phyloP scores from a whole-genome alignment of 148 eudicot genomes.

The Camellia japonica region DNA sequence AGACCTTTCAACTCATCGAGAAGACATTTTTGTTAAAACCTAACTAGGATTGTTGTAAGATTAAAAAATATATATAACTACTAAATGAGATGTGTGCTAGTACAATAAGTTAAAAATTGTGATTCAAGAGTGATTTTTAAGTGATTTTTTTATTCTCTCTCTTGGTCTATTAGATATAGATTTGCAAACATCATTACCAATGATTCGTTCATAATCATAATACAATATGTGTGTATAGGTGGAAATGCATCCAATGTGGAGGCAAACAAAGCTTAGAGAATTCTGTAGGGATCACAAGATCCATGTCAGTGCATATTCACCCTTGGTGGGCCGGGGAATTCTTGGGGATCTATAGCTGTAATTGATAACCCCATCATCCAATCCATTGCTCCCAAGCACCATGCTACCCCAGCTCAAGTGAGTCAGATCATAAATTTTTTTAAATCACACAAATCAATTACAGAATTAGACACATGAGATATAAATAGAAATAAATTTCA shows the following conservation, averaged over 20 bases:
- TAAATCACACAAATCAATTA: no score
- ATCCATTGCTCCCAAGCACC: constrained; percentile 56
- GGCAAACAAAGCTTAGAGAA: constrained; percentile 10
- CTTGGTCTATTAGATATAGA: neutral
- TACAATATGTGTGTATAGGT: constrained; percentile 23
- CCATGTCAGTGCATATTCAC: constrained; percentile 67
- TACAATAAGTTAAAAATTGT: neutral
- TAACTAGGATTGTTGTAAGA: no score
- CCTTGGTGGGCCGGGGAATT: constrained; percentile 64
- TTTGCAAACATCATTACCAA: neutral
- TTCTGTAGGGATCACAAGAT: constrained; percentile 39
- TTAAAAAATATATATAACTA: no score
- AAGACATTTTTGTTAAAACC: no score
- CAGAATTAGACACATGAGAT: no score
- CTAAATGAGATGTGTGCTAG: neutral
- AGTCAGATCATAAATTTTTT: no score
- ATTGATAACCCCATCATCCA: constrained; percentile 43
- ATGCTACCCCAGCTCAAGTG: constrained; percentile 65
- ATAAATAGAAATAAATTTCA: no score
- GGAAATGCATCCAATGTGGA: constrained; percentile 75
- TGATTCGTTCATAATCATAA: neutral
- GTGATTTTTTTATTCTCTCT: neutral
- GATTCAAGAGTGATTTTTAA: neutral
- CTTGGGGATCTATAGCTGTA: constrained; percentile 59
- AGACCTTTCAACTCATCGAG: no score